Evolutionary conservation across 306 rosid species (phyloP).

Genomic region (Vigna nakashimae): DNA sequence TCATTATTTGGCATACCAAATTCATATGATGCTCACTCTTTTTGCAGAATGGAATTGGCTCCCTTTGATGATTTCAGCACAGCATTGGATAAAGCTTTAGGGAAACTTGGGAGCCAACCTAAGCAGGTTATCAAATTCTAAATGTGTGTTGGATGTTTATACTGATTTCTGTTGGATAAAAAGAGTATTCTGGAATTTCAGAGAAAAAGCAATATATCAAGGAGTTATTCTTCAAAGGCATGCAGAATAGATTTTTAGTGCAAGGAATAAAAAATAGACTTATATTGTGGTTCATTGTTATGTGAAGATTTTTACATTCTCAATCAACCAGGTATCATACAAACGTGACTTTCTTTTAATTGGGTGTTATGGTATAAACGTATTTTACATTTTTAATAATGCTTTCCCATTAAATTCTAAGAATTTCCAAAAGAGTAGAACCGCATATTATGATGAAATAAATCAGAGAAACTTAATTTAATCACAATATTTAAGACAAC

Average conservation of each 20-base stretch:
- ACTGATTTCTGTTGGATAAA: background rate
- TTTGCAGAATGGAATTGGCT: constrained; percentile 82
- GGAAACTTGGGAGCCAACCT: constrained; percentile 93
- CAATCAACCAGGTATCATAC: too few relatives aligned
- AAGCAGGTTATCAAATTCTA: constrained; percentile 89
- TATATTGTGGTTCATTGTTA: too few relatives aligned
- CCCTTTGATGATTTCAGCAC: constrained; percentile 69
- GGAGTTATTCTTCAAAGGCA: background rate
- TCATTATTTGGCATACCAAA: constrained; percentile 23
- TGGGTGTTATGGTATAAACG: background rate
- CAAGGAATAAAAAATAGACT: background rate
- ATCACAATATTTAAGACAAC: background rate
- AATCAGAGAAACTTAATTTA: background rate
- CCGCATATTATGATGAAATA: background rate
- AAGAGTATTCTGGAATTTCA: background rate
- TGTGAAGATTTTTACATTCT: background rate
- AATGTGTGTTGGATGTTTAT: constrained; percentile 25
- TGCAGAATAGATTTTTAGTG: background rate
- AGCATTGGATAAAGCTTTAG: constrained; percentile 85
- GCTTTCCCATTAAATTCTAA: background rate
- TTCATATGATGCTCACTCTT: background rate
- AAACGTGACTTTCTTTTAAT: too few relatives aligned
- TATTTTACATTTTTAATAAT: too few relatives aligned
- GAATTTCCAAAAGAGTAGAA: background rate
- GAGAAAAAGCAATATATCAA: background rate